Base-by-base conservation (phyloP, 805 yeast species). In the Candida ipomoeae region DNA sequence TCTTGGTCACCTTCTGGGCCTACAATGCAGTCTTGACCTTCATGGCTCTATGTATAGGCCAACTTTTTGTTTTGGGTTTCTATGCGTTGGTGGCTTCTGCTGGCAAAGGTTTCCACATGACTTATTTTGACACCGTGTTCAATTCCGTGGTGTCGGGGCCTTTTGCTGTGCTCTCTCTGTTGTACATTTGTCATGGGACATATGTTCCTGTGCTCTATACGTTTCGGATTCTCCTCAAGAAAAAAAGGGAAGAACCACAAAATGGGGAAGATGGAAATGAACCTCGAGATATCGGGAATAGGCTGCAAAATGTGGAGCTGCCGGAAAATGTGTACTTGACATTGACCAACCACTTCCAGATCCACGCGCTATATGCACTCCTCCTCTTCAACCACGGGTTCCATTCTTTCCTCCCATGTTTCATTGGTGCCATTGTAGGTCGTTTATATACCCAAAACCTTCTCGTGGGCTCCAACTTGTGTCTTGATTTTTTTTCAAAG, bases 11-110 rank as follows among this genome's bases (percentile, higher is more conserved):
- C 38, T 66, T 78, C 35, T 71, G 71, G 23, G 14, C 75, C 1
- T 84, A 82, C 67, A 83, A 82, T 51, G 63, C 77, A 1, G 52
- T 74, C 5, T 57, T 67, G 7, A 62, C 76, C 5, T 63, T 73
- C 11, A 36, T 71, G 1, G 49, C 74, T 35, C 71, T 75, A 65
- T 68, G 73, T 44, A 31, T 80, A 15, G 81, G 80, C 52, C 77
- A 74, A 50, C 52, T 70, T 15, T 43, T 58, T 21, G 55, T 60
- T 32, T 51, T 60, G 6, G 63, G 74, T 6, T 64, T 77, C 0
- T 62, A 74, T 2, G 83, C 82, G 2, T 17, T 46, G 18, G 15
- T 18, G 13, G 10, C 52, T 7, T n/a, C 52, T 7, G 26, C 37
- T 40, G 48, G 50, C n/a, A 36, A 41, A 15, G 38, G 45, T n/a